Evolutionary conservation across 2,329 filamentous ascomycete species (phyloP), one percentile per base, ranked within the genome.

Genomic region (Diaporthe sp.): DNA sequence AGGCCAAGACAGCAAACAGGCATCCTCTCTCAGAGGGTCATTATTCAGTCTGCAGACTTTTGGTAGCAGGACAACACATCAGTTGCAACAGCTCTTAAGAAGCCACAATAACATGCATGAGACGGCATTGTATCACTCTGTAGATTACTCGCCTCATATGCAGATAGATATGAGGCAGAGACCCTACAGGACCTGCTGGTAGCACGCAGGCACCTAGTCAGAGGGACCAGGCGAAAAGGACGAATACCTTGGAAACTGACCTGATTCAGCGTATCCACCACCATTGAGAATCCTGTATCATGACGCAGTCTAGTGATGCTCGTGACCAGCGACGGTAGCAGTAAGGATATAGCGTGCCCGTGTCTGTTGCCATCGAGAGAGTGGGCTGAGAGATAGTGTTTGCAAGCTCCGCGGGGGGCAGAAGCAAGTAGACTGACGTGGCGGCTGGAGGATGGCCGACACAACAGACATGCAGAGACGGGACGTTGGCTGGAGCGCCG

Each of bases 351-450:
- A 54, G 64, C 33, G 47, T 40, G 64, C 47, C 47, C 45, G 45
- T 50, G 64, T 54, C 33, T 61, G 45, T 55, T 42, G n/a, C 57
- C 42, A 28, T 22, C 19, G 17, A n/a, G 35, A 45, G 15, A 19
- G 60, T 55, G 60, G 54, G 45, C 45, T 45, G 61, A 35, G 42
- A 54, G 70, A 73, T 66, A 50, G 47, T 68, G 61, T 58, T 55
- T 60, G 57, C 45, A 47, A 25, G 69, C 66, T 38, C 38, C 54
- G 22, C 52, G 30, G 74, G 69, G 42, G 45, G 50, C 25, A 73
- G 64, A 64, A 73, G 55, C 74, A 75, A 73, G 74, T 67, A 58
- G 4, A 58, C 57, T 70, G 74, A 68, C 61, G 74, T 75, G 74
- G 64, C 74, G 42, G 33, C n/a, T 35, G 55, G 50, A 61, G 35